Percentiles rank a stretch among this genome's conserved stretches.
These are phyloP conservation scores for Erodium moschatum DNA, from an alignment of 441 rosid species.

Conservation along the genomic window DNA sequence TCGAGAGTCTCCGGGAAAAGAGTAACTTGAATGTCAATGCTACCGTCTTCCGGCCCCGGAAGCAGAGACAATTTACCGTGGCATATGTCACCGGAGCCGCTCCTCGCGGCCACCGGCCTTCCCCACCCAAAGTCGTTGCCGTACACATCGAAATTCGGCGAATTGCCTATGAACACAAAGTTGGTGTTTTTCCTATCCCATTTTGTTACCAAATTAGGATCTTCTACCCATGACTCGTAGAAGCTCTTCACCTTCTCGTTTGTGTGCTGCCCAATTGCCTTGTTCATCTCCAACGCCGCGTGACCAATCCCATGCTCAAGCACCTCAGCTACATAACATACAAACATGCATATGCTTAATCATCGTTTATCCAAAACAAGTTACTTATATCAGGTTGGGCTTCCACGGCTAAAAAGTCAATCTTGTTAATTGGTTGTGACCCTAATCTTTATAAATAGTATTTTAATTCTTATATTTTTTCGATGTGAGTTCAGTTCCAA, in stretches of 20 bases:
- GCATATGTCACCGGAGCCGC: not conserved
- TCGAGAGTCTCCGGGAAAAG: not conserved
- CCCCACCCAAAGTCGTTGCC: not conserved
- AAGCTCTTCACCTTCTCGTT: not conserved
- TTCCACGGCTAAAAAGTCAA: too few species aligned
- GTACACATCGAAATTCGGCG: not conserved
- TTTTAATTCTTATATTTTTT: too few species aligned
- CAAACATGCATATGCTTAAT: too few species aligned
- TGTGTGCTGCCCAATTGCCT: not conserved
- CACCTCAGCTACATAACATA: not conserved
- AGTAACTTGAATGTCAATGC: not conserved
- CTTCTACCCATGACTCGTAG: not conserved
- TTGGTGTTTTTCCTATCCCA: not conserved
- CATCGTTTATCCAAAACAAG: too few species aligned
- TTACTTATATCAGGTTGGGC: too few species aligned
- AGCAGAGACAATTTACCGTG: not conserved
- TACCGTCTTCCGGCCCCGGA: not conserved
- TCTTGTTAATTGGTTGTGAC: too few species aligned
- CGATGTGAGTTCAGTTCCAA: too few species aligned
- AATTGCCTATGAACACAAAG: not conserved
- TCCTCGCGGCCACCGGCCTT: not conserved
- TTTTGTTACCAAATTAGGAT: not conserved
- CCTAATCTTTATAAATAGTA: too few species aligned
- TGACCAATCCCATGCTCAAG: constrained; percentile 2
- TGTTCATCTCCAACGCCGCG: not conserved